Base-by-base conservation (phyloP, 768 basidiomycete genomes). In the Leucosporidium yakuticum region DNA sequence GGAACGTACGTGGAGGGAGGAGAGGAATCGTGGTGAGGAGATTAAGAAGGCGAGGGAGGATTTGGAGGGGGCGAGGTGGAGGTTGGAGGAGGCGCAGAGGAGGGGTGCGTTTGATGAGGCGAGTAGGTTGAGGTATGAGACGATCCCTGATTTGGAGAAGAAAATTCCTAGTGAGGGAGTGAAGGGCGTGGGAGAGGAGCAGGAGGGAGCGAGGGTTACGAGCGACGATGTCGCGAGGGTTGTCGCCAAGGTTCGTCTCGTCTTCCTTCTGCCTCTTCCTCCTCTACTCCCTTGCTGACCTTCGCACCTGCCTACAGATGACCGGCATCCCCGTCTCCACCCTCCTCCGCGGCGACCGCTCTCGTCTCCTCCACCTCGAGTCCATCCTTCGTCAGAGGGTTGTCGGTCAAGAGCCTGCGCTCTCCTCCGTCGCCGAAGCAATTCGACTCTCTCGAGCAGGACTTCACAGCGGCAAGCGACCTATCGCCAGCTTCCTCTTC, bases 401-500 rank as follows among this genome's bases (percentile, higher is more conserved):
- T 11, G 88, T 98, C 6, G 93, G 95, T 2, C 95, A 98, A 77
- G 88, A 92, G 67, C 87, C 92, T 70, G 89, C 91, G n/a, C 83
- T 98, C 31, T 77, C 83, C 0, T 86, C 92, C 9, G 85, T 97
- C 71, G 87, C 88, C 66, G 89, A 96, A 73, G 91, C 93, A 17
- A 89, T 98, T 29, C 85, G 92, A 19, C 89, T 97, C 60, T 95
- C 93, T 39, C 86, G 94, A 59, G 91, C 94, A 4, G 94, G 95
- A 0, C 78, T 97, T 21, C 88, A 92, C 74, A 88, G 89, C 0
- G 89, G 90, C 8, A 89, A 89, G 71, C 82, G 91, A 21, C 95
- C 94, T 1, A 87, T 95, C 23, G 91, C 93, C 4, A 91, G 89
- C 1, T 91, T 98, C 69, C 29, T 60, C 25, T 49, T 60, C 25